Evolutionary conservation across 371 early-diverging fungal species (phyloP).

Genomic region (Actinomucor elegans): DNA sequence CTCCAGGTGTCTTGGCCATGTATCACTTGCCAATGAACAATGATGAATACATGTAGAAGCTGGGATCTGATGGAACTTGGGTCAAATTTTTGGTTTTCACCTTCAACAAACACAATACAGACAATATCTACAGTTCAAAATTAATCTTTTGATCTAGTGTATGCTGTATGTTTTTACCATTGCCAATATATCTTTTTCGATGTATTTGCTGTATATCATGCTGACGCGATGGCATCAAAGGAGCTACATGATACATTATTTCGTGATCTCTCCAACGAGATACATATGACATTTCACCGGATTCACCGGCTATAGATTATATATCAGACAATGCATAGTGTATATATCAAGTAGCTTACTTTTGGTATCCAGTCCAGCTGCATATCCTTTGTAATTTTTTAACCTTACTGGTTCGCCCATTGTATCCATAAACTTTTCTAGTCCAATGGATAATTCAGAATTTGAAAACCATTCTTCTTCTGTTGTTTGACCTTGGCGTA

Average conservation of each 20-base stretch:
- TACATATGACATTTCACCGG: constrained; percentile 73
- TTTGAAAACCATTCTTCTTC: constrained; percentile 83
- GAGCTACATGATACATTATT: constrained; percentile 87
- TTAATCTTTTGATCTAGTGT: not conserved
- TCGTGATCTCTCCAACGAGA: constrained; percentile 81
- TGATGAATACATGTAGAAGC: constrained; percentile 72
- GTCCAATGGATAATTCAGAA: constrained; percentile 53
- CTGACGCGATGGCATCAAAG: constrained; percentile 70
- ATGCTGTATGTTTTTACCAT: constrained; percentile 50
- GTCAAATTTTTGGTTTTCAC: constrained; percentile 50
- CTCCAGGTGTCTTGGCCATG: constrained; percentile 43
- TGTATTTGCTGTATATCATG: constrained; percentile 79
- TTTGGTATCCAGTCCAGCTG: constrained; percentile 80
- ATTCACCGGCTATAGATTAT: constrained; percentile 54
- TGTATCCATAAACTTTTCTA: constrained; percentile 65
- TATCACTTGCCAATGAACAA: constrained; percentile 51
- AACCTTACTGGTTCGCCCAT: constrained; percentile 73
- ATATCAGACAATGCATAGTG: not conserved
- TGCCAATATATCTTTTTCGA: constrained; percentile 84
- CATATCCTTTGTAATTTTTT: constrained; percentile 76
- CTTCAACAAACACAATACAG: constrained; percentile 71
- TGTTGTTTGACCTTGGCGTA: constrained; percentile 65
- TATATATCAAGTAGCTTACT: constrained; percentile 38
- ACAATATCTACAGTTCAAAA: constrained; percentile 59
- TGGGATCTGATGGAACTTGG: constrained; percentile 67